phyloP scores from a whole-genome alignment of 176 grass and related monocot species.

The Rhipidocladum racemiflorum region DNA sequence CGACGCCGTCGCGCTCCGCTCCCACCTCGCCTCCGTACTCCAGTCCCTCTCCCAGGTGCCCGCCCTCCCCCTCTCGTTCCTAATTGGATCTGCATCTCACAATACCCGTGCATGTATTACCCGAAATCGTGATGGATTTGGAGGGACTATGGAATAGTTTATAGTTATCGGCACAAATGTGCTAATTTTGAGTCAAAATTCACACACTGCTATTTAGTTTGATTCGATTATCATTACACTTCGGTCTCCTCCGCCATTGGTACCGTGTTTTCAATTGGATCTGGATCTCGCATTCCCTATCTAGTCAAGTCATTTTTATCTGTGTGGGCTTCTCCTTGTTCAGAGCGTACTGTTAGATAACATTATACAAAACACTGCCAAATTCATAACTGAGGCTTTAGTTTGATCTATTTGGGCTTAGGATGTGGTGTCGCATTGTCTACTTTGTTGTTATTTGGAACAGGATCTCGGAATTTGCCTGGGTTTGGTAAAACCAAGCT shows the following conservation, averaged over 20 bases:
- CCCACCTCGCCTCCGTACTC: slow-evolving; percentile 67
- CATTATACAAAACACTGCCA: not conserved
- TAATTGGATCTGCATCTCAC: slow-evolving; percentile 46
- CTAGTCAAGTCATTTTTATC: not conserved
- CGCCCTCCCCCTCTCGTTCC: not conserved
- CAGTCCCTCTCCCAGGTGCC: slow-evolving; percentile 58
- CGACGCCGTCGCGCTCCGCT: slow-evolving; percentile 68
- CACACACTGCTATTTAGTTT: not conserved
- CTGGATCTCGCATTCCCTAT: slow-evolving; percentile 34
- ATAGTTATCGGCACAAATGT: not conserved
- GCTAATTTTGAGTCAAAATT: not conserved
- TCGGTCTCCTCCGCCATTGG: not conserved
- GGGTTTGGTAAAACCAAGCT: slow-evolving; percentile 16
- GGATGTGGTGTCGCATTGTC: not conserved
- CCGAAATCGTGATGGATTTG: not conserved
- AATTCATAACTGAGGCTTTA: not conserved
- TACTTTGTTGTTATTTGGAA: not conserved
- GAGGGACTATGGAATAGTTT: not conserved
- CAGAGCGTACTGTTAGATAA: not conserved
- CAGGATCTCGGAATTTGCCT: not conserved
- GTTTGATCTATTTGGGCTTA: not conserved
- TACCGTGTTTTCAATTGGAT: slow-evolving; percentile 2
- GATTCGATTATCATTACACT: not conserved
- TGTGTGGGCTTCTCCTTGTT: not conserved
- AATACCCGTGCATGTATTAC: not conserved